Percentiles rank a stretch among this genome's conserved stretches.
Evolutionary conservation across 768 basidiomycete species (phyloP).

Genomic region (Tubosaeta brunneosetosa): DNA sequence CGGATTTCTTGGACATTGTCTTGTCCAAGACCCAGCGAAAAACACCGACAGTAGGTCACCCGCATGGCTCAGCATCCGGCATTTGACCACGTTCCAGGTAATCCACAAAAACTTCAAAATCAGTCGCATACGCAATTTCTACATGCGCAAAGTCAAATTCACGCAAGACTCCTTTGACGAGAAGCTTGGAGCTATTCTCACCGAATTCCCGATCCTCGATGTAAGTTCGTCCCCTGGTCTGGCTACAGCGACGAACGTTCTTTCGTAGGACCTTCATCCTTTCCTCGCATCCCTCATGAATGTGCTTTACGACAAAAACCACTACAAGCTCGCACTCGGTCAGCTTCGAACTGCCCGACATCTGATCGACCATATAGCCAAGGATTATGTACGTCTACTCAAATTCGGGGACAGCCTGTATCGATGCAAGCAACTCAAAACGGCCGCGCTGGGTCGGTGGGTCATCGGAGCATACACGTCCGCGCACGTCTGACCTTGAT

Average conservation of each 20-base stretch:
- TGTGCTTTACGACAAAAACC: conserved; percentile 99
- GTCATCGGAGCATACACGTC: conserved; percentile 25
- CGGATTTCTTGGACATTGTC: conserved; percentile 93
- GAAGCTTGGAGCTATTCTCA: conserved; percentile 87
- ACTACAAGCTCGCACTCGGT: conserved; percentile 97
- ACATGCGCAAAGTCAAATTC: conserved; percentile 99
- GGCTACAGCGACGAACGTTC: conserved; percentile 2
- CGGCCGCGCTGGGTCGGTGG: conserved; percentile 92
- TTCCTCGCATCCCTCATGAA: conserved; percentile 95
- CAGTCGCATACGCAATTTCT: conserved; percentile 94
- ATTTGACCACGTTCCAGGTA: conserved; percentile 47
- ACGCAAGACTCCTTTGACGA: conserved; percentile 96
- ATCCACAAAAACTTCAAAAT: conserved; percentile 99
- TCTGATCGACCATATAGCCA: conserved; percentile 94
- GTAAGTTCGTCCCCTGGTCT: conserved; percentile 43
- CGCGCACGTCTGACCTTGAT: not conserved
- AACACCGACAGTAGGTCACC: conserved; percentile 75
- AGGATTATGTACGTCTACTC: conserved; percentile 93
- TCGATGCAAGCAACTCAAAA: conserved; percentile 97
- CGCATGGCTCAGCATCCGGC: not conserved
- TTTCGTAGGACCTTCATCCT: conserved; percentile 81
- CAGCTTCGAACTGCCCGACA: conserved; percentile 94
- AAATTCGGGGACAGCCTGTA: conserved; percentile 98
- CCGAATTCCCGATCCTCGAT: conserved; percentile 97
- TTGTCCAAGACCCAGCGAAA: conserved; percentile 93